Conservation (phyloP, 768 basidiomycete genomes). For the Sarcodon aspratus region DNA sequence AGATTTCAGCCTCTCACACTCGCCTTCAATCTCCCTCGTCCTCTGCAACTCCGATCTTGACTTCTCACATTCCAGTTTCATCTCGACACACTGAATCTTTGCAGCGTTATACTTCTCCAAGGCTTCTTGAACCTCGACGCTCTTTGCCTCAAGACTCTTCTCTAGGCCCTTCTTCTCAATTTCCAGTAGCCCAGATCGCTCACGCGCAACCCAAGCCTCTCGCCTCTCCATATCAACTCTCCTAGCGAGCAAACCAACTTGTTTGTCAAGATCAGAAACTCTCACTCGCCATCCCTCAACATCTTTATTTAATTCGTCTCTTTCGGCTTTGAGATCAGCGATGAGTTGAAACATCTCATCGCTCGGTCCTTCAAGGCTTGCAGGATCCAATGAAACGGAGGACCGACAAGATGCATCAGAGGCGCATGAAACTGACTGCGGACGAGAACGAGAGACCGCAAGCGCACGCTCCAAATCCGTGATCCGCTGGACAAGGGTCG, state of each 20-base stretch:
- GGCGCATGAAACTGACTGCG: conserved; percentile 28
- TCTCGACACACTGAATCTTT: conserved; percentile 14
- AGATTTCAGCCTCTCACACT: conserved; percentile 14
- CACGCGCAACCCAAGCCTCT: conserved; percentile 79
- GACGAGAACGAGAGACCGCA: conserved; percentile 26
- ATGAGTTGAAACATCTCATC: conserved; percentile 75
- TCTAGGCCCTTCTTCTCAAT: conserved; percentile 52
- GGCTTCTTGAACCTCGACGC: conserved; percentile 17
- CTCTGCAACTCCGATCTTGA: conserved; percentile 19
- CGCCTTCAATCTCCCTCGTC: conserved; percentile 6
- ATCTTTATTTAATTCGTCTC: conserved; percentile 83
- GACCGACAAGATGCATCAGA: conserved; percentile 37
- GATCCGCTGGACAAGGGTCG: conserved; percentile 72
- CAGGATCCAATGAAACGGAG: conserved; percentile 16
- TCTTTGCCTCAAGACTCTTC: conserved; percentile 30
- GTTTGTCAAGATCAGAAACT: conserved; percentile 67
- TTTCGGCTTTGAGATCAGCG: conserved; percentile 73
- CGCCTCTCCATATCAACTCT: conserved; percentile 69
- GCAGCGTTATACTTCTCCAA: conserved; percentile 15
- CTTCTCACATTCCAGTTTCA: conserved; percentile 25
- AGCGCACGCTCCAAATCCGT: conserved; percentile 69
- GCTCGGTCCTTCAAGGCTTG: conserved; percentile 33
- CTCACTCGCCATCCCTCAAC: conserved; percentile 79
- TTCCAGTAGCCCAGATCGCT: conserved; percentile 53
- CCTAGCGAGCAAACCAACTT: conserved; percentile 49